phyloP scores from a whole-genome alignment of 306 rosid species.

The Quercus rubra region DNA sequence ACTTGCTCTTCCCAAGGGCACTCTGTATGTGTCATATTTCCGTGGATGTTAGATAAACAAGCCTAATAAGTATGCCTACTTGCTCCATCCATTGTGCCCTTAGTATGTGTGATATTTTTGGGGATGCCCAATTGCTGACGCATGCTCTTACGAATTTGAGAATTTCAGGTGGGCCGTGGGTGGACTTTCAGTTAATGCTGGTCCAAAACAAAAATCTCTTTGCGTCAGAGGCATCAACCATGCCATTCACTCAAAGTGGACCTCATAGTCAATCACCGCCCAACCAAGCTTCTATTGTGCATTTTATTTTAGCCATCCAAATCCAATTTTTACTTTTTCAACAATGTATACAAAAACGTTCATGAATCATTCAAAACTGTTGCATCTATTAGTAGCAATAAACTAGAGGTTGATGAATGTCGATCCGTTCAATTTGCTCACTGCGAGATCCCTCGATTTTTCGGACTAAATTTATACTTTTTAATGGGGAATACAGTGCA shows the following conservation, averaged over 20 bases:
- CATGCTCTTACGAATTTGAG: not conserved
- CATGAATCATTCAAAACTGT: no score
- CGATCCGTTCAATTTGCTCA: no score
- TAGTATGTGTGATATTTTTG: not conserved
- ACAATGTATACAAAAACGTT: no score
- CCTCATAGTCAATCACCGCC: not conserved
- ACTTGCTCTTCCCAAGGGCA: not conserved
- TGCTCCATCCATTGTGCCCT: not conserved
- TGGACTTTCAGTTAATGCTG: not conserved
- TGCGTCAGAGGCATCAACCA: not conserved
- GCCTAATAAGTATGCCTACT: not conserved
- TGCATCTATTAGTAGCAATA: no score
- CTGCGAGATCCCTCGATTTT: no score
- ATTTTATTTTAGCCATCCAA: no score
- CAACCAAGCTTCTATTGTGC: no score
- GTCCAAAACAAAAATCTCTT: not conserved
- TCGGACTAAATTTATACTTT: no score
- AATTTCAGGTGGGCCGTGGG: not conserved
- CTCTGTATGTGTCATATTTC: not conserved
- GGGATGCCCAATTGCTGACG: conserved; percentile 4
- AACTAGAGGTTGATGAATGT: no score
- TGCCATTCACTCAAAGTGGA: not conserved
- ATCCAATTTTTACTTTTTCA: no score
- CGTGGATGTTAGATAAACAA: not conserved
- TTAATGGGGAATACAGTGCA: no score